Evolutionary conservation across 2,329 filamentous ascomycete species (phyloP).

Genomic region (Hirsutella thompsonii): DNA sequence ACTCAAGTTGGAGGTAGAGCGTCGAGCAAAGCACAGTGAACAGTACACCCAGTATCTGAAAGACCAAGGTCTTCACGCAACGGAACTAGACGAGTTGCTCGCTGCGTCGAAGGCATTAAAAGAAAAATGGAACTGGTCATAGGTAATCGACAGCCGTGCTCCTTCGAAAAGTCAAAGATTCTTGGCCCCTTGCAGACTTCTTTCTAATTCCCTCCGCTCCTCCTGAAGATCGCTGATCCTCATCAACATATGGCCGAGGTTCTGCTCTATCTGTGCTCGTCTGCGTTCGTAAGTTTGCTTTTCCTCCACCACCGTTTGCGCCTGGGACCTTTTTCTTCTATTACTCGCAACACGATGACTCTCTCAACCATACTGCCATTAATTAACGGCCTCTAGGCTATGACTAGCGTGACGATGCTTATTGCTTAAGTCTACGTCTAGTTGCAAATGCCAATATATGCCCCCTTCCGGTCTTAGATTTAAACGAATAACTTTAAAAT

Average conservation of each 20-base stretch:
- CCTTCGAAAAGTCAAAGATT: background rate
- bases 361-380: too few species aligned
- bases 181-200: background rate
- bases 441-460: too few species aligned
- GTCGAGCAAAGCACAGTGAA: slow-evolving; percentile 6
- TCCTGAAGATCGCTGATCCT: slow-evolving; percentile 1
- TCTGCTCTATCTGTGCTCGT: background rate
- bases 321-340: too few species aligned
- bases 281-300: too few species aligned
- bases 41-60: slow-evolving; percentile 9
- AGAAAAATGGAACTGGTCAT: slow-evolving; percentile 6
- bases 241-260: background rate
- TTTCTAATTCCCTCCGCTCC: background rate
- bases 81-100: slow-evolving; percentile 5
- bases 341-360: too few species aligned
- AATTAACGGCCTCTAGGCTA: too few species aligned
- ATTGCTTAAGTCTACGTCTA: too few species aligned
- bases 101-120: slow-evolving; percentile 6
- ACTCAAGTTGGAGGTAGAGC: slow-evolving; percentile 6
- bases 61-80: slow-evolving; percentile 7
- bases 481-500: too few species aligned
- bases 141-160: background rate
- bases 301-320: too few species aligned
- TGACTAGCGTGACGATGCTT: too few species aligned
- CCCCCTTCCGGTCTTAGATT: too few species aligned